Conservation (phyloP, 805 yeast species). For the Yamadazyma paraphyllophila region DNA sequence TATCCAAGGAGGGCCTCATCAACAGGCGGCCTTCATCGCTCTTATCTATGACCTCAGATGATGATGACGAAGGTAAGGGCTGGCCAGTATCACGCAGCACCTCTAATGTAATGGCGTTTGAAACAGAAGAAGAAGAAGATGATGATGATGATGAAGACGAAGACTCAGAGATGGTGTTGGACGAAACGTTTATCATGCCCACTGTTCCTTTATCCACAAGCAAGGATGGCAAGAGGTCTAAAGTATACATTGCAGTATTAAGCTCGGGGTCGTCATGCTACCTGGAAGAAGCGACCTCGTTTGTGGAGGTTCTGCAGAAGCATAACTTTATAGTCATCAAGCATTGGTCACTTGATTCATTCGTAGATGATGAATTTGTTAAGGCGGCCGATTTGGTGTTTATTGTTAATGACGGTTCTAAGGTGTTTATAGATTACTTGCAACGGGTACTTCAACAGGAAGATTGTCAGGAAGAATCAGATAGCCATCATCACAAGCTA, state of each 20-base stretch:
- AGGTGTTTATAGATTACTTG: constrained; percentile 25
- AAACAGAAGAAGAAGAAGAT: constrained; percentile 41
- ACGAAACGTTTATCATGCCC: constrained; percentile 36
- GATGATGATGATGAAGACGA: constrained; percentile 7
- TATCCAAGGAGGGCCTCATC: background rate
- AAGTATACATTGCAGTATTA: background rate
- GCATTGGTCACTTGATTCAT: constrained; percentile 1
- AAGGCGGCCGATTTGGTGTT: constrained; percentile 28
- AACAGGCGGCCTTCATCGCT: constrained; percentile 15
- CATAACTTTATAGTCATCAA: constrained; percentile 10
- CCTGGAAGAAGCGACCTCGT: background rate
- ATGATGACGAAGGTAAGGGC: constrained; percentile 3
- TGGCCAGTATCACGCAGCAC: background rate
- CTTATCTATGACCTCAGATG: constrained; percentile 16
- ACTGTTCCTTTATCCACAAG: constrained; percentile 8
- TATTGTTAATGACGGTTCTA: constrained; percentile 39
- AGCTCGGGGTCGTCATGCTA: background rate
- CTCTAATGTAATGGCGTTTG: constrained; percentile 35
- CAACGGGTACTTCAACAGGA: constrained; percentile 12
- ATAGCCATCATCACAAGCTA: too few relatives aligned
- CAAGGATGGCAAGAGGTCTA: constrained; percentile 1
- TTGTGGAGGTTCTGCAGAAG: constrained; percentile 19
- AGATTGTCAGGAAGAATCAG: background rate
- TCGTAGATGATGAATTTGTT: constrained; percentile 17
- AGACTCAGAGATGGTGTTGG: background rate